Percentiles rank a stretch among this genome's conserved stretches.
Conservation (phyloP, 495 filamentous ascomycete genomes). For the Penicillium paxilli region DNA sequence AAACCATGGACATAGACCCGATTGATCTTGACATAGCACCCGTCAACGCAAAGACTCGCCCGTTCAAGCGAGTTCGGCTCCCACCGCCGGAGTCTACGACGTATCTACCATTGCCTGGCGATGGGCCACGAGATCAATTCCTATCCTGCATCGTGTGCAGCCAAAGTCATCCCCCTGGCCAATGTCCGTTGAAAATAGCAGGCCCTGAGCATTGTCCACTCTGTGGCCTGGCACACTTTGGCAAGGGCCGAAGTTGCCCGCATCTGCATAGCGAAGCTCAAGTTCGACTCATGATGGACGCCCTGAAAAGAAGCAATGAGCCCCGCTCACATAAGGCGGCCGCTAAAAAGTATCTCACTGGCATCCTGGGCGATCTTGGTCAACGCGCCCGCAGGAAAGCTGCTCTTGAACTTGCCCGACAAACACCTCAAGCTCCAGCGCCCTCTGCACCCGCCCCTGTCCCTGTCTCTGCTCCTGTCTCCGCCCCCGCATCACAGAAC, state of each 20-base stretch:
- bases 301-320: conserved; percentile 59
- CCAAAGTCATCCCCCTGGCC: conserved; percentile 51
- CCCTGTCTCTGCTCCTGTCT: no score
- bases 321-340: conserved; percentile 45
- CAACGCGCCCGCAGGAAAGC: conserved; percentile 16
- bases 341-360: conserved; percentile 57
- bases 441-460: background rate
- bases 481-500: background rate
- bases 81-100: conserved; percentile 7
- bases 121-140: conserved; percentile 38
- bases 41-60: conserved; percentile 10
- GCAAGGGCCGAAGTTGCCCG: conserved; percentile 55
- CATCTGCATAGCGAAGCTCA: conserved; percentile 59
- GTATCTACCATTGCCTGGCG: conserved; percentile 30
- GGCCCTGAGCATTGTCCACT: conserved; percentile 64
- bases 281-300: conserved; percentile 58
- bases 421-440: background rate
- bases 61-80: conserved; percentile 41
- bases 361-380: conserved; percentile 53
- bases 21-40: background rate
- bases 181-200: conserved; percentile 60
- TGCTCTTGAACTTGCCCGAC: background rate
- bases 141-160: conserved; percentile 55
- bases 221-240: conserved; percentile 68
- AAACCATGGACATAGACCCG: conserved; percentile 8